A percentile compares a stretch with the other conserved stretches of the same genome.
phyloP scores from a whole-genome alignment of 2,329 filamentous ascomycete species.

The Aspergillus arachidicola region DNA sequence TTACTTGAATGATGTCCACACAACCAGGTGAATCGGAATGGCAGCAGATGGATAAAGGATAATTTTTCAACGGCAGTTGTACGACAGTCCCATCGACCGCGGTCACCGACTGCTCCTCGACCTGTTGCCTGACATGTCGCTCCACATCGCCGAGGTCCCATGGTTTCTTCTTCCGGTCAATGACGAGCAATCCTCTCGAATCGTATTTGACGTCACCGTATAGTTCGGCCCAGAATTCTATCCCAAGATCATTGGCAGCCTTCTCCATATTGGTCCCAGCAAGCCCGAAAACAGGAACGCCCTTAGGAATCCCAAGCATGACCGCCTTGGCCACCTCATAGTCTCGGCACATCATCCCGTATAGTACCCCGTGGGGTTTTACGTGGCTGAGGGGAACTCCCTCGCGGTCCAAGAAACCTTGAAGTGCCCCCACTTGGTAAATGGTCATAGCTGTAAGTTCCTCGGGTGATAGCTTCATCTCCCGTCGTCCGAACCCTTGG shows the following conservation, averaged over 20 bases:
- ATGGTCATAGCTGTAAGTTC: slow-evolving; percentile 61
- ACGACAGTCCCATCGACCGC: slow-evolving; percentile 46
- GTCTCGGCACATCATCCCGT: slow-evolving; percentile 59
- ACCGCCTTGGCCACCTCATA: slow-evolving; percentile 56
- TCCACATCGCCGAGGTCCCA: slow-evolving; percentile 45
- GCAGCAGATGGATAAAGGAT: slow-evolving; percentile 49
- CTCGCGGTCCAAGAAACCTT: slow-evolving; percentile 61
- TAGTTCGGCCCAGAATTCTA: slow-evolving; percentile 58
- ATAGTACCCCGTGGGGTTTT: slow-evolving; percentile 64
- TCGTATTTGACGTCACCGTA: slow-evolving; percentile 62
- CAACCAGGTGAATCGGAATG: slow-evolving; percentile 53
- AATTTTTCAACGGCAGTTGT: slow-evolving; percentile 43
- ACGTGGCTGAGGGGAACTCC: slow-evolving; percentile 61
- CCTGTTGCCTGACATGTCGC: slow-evolving; percentile 46
- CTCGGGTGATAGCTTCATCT: slow-evolving; percentile 61
- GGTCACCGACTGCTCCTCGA: slow-evolving; percentile 45
- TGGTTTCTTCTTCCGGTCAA: slow-evolving; percentile 62
- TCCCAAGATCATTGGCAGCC: slow-evolving; percentile 54
- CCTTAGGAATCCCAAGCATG: slow-evolving; percentile 55
- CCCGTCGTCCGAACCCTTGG: slow-evolving; percentile 65
- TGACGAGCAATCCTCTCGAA: slow-evolving; percentile 53
- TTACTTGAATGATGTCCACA: slow-evolving; percentile 47
- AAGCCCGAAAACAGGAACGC: slow-evolving; percentile 56
- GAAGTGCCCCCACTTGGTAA: slow-evolving; percentile 66
- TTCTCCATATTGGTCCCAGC: slow-evolving; percentile 58